Evolutionary conservation across 139 green algal species (phyloP), one percentile per base, ranked within the genome.

Genomic region (Volvox africanus): DNA sequence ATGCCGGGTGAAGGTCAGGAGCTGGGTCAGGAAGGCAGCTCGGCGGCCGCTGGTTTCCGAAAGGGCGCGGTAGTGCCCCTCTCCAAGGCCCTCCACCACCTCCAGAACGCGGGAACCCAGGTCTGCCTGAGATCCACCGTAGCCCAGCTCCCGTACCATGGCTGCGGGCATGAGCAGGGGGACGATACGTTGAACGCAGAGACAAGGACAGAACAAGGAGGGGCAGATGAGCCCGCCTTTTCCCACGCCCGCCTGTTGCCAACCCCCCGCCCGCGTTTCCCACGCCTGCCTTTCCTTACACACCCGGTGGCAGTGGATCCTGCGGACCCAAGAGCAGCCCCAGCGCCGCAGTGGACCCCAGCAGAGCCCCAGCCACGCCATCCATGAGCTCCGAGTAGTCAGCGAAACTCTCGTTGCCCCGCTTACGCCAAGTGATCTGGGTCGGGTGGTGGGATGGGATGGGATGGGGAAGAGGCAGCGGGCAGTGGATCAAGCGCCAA

Each of bases 1-100:
- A 82, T 97, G 95, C 71, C 93, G 91, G 3, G 94, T 94, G 88
- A 98, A 96, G 16, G 86, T 89, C 30, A 98, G 89, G 94, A 87
- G 35, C 86, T 76, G 69, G n/a, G 86, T 69, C 50, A 90, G 86
- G 73, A 84, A 90, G 50, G 86, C 86, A n/a, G 50, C 16, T 30
- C 86, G 86, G 6, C 84, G 84, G 69, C 69, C 69, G 13, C 16
- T 19, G 26, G 68, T 28, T 71, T 82, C 86, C 3, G 86, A 75
- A 30, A 96, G 35, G 44, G 37, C 71, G 30, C 80, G 55, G 68
- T 95, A 93, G 92, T 98, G 96, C 1, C 30, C 83, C 62, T 94
- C 86, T 14, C 93, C 95, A 86, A 96, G 93, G 19, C 65, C 83
- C 9, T 94, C 92, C 83, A 97, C 88, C 11, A 96, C 93, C n/a